phyloP scores from a whole-genome alignment of 495 filamentous ascomycete species.

The Daldinia grandis region DNA sequence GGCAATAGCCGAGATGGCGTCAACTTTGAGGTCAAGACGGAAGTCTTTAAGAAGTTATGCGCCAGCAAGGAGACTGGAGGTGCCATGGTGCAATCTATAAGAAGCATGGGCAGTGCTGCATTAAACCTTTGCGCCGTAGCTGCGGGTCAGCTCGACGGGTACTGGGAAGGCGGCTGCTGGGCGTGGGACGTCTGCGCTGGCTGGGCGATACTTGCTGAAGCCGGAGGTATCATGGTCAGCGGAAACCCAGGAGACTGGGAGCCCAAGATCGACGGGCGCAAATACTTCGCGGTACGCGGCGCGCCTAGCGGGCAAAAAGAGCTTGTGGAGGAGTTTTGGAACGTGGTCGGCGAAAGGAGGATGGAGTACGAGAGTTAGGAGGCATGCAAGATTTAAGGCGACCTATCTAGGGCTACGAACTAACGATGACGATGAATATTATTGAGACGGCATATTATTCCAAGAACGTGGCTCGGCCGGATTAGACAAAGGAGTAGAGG shows the following conservation, averaged over 20 bases:
- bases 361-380: constrained; percentile 60
- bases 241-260: constrained; percentile 83
- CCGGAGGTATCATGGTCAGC: constrained; percentile 80
- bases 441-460: constrained; percentile 14
- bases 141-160: constrained; percentile 78
- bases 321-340: constrained; percentile 86
- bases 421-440: background rate
- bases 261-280: constrained; percentile 74
- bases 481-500: constrained; percentile 26
- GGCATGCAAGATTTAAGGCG: background rate
- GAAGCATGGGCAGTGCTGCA: constrained; percentile 80
- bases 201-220: constrained; percentile 87
- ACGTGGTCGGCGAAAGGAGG: constrained; percentile 56
- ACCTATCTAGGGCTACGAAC: constrained; percentile 22
- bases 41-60: constrained; percentile 74
- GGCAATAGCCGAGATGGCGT: constrained; percentile 73
- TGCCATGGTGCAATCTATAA: constrained; percentile 82
- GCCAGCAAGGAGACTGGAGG: constrained; percentile 70
- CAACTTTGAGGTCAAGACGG: constrained; percentile 78
- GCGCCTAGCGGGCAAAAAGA: constrained; percentile 73
- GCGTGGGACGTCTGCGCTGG: constrained; percentile 94
- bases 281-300: constrained; percentile 80
- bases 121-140: constrained; percentile 87
- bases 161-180: constrained; percentile 96
- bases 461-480: constrained; percentile 8